These are phyloP conservation scores for Hortaea sp. DNA, from an alignment of 2,329 filamentous ascomycete genomes.

Conservation along the genomic window DNA sequence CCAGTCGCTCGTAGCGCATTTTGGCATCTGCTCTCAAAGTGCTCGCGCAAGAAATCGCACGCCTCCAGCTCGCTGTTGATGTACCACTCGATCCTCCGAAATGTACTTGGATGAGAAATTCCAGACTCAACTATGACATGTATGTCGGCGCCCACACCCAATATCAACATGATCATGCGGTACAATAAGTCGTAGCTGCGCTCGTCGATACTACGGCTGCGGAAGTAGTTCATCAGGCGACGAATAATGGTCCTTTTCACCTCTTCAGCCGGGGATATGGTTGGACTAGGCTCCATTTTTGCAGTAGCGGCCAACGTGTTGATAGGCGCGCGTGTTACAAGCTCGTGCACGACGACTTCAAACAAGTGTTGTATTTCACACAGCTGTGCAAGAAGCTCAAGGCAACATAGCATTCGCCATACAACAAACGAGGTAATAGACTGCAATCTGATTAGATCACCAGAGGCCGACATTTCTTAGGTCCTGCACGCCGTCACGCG, in stretches of 20 bases:
- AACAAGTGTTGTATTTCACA: neutral
- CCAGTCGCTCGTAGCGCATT: neutral
- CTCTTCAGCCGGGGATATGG: neutral
- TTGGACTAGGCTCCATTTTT: neutral
- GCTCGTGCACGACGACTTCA: neutral
- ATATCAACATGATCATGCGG: constrained; percentile 8
- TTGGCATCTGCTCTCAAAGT: neutral
- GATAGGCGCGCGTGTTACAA: neutral
- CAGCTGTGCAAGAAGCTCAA: neutral
- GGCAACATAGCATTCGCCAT: neutral
- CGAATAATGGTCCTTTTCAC: constrained; percentile 2
- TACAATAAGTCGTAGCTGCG: constrained; percentile 7
- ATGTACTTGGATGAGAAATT: neutral
- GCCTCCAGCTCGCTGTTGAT: constrained; percentile 3
- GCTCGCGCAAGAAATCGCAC: constrained; percentile 1
- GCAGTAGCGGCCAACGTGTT: neutral
- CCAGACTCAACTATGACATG: constrained; percentile 1
- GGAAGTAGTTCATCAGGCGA: constrained; percentile 7
- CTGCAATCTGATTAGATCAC: neutral
- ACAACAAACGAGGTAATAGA: neutral
- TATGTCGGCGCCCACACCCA: constrained; percentile 5
- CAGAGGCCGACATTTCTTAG: neutral
- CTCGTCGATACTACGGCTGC: constrained; percentile 5
- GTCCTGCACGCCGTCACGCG: neutral
- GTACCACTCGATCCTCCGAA: constrained; percentile 1